Percentiles rank a stretch among this genome's conserved stretches.
phyloP scores from a whole-genome alignment of 306 rosid species.

The Citrullus mucosospermus region DNA sequence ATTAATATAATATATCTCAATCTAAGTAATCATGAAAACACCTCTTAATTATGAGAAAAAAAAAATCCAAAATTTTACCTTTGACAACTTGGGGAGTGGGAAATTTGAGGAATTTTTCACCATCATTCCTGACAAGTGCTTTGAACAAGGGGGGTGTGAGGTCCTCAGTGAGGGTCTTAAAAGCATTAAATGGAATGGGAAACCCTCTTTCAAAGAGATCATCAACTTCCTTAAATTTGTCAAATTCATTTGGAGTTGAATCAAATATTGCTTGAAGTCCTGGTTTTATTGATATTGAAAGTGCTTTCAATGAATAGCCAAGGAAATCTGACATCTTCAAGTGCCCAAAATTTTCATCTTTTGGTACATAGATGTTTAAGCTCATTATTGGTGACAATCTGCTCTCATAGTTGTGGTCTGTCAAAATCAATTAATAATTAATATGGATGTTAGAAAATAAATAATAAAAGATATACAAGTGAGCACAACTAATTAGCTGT shows the following conservation, averaged over 20 bases:
- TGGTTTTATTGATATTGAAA: constrained; percentile 48
- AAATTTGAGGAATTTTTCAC: constrained; percentile 40
- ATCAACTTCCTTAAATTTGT: constrained; percentile 43
- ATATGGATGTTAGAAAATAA: too few relatives aligned
- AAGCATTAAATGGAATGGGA: constrained; percentile 32
- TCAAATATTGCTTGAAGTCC: constrained; percentile 49
- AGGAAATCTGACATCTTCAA: constrained; percentile 71
- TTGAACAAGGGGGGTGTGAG: constrained; percentile 46
- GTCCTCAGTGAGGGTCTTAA: constrained; percentile 31
- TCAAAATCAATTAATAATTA: not conserved
- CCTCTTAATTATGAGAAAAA: too few relatives aligned
- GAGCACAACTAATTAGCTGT: too few relatives aligned
- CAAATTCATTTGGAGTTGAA: constrained; percentile 46
- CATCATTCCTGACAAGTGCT: constrained; percentile 58
- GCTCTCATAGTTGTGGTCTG: constrained; percentile 51
- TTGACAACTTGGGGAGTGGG: constrained; percentile 72
- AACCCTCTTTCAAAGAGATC: constrained; percentile 64
- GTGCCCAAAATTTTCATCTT: constrained; percentile 73
- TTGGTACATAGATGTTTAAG: constrained; percentile 68
- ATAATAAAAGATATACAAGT: too few relatives aligned
- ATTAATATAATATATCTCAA: too few relatives aligned
- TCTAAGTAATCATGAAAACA: too few relatives aligned
- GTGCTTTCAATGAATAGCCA: constrained; percentile 48
- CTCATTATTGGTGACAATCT: constrained; percentile 31
- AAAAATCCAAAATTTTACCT: constrained; percentile 6